Base-by-base conservation (phyloP, 345 rosid species). In the Trapa bicornis region DNA sequence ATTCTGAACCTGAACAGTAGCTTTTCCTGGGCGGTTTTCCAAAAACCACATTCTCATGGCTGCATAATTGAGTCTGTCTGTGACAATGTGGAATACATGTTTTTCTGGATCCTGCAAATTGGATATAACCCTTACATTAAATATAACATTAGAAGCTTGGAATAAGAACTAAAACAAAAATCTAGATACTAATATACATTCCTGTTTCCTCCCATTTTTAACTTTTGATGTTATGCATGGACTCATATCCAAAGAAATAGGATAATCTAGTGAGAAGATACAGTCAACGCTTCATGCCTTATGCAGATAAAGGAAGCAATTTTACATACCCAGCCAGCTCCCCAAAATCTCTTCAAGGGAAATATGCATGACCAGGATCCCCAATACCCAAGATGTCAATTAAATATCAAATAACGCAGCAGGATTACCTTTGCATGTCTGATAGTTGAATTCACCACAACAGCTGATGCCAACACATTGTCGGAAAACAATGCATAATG, bases 1-100 rank as follows among this genome's bases (percentile, higher is more conserved):
- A 72, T 82, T 87, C 86, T 91, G 96, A 76, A 94, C 96, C 86
- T 94, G 89, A 77, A 91, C 65, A 15, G 93, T 75, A 65, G 96
- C 97, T 72, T 79, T 83, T 53, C 89, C 87, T 0, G 90, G 96
- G 67, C 89, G 90, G 82, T 94, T 87, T 71, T 65, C 79, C 58
- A 94, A 78, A 84, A 94, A 91, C 99, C 99, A 94, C 97, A 94
- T 94, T 75, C 91, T 85, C 99, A 94, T 94, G 65, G 97, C 96
- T 8, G 93, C 97, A 78, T 89, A 91, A 72, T 94, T 94, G 73
- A 94, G 97, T 71, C 83, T 84, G 82, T 94, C 97, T 2, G 96
- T 91, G 67, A 94, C 97, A 54, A 91, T 70, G 81, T 94, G 99
- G 80, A 94, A 89, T 72, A 94, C 96, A 75, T 89, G 97, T 73